Evolutionary conservation across 345 rosid species (phyloP), one percentile per base, ranked within the genome.

Genomic region (Microthlaspi erraticum): DNA sequence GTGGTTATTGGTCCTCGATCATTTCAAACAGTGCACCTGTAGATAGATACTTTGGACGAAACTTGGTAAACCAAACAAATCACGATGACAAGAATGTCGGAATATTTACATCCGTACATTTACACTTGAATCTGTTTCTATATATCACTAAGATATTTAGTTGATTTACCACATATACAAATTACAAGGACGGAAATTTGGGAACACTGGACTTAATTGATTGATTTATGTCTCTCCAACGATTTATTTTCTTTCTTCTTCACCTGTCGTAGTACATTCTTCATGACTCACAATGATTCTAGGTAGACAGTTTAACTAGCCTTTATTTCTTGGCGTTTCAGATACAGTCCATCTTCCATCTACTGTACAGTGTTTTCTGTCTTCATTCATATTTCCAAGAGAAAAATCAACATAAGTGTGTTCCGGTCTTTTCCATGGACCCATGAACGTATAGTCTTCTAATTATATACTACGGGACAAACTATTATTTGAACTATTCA

Each of bases 81-180:
- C 52, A 53, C 52, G 52, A 66, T 32, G 62, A 53, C 61, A 2
- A 29, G 11, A 66, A 42, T 12, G n/a, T 29, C 18, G 8, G 41
- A 53, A 3, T 52, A 66, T 52, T 17, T 7, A 66, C 52, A 53
- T 52, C 61, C 71, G 53, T 41, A 31, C 7, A 26, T 38, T 51
- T 32, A 5, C 29, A 26, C 29, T 26, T 26, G 3, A 26, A 26
- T 26, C 29, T 3, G 29, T 26, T 5, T 26, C 4, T 26, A 26
- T 26, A 5, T 5, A 26, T 26, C 29, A 26, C 29, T 26, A 2
- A 26, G 29, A 26, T 26, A n/a, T n/a, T n/a, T n/a, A n/a, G n/a
- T n/a, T n/a, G n/a, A n/a, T n/a, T n/a, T n/a, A n/a, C n/a, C n/a
- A n/a, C n/a, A n/a, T n/a, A n/a, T n/a, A n/a, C n/a, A n/a, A n/a